phyloP scores from a whole-genome alignment of 176 grass and related monocot species.

The Neostapfia colusana region DNA sequence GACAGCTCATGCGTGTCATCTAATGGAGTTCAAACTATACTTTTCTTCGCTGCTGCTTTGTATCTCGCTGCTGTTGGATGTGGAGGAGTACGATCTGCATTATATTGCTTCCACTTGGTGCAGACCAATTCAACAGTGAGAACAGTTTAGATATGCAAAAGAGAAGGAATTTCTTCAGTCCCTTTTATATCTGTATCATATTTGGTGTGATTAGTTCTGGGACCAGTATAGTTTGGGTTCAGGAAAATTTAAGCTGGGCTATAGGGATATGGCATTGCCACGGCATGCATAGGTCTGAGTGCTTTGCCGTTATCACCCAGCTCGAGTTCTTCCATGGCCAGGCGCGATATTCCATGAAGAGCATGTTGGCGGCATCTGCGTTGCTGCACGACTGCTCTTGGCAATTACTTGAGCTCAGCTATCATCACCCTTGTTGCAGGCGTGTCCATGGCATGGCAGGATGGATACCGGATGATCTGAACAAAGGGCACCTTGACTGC shows the following conservation, averaged over 20 bases:
- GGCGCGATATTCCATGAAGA: constrained; percentile 71
- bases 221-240: constrained; percentile 56
- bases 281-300: constrained; percentile 44
- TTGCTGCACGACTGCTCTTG: constrained; percentile 62
- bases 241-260: constrained; percentile 63
- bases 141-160: constrained; percentile 37
- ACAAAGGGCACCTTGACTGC: constrained; percentile 76
- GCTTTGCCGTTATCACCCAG: constrained; percentile 62
- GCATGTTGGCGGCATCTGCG: constrained; percentile 57
- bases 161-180: constrained; percentile 59
- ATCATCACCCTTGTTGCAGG: constrained; percentile 53
- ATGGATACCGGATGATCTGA: constrained; percentile 85
- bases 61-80: constrained; percentile 69
- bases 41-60: constrained; percentile 61
- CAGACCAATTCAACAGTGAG: constrained; percentile 47
- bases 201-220: constrained; percentile 62
- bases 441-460: constrained; percentile 43
- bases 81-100: constrained; percentile 53
- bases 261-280: constrained; percentile 60
- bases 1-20: constrained; percentile 26
- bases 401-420: constrained; percentile 76
- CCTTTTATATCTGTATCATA: constrained; percentile 54
- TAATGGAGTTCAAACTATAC: constrained; percentile 29
- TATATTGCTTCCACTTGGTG: constrained; percentile 76
- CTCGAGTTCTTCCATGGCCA: constrained; percentile 74